phyloP scores from a whole-genome alignment of 306 rosid genomes.

The Quercus robur region DNA sequence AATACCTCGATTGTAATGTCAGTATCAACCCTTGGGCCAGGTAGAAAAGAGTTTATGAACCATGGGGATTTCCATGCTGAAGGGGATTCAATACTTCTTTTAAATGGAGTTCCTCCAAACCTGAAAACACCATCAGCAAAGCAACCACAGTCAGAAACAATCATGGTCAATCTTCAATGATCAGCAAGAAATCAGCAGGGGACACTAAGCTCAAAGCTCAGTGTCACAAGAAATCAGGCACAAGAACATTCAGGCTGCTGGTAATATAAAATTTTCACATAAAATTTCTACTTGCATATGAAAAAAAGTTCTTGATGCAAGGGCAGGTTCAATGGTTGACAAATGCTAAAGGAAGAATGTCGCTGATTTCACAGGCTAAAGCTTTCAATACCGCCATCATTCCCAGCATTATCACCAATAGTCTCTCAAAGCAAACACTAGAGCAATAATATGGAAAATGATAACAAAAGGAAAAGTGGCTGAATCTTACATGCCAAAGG shows the following conservation, averaged over 20 bases:
- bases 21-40: conserved; percentile 73
- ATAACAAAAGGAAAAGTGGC: not conserved
- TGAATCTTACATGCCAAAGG: conserved; percentile 61
- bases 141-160: conserved; percentile 16
- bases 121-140: conserved; percentile 43
- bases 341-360: not conserved
- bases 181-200: not conserved
- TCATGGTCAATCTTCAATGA: not conserved
- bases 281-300: not conserved
- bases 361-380: not conserved
- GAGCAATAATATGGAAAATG: not conserved
- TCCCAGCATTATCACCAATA: conserved; percentile 4
- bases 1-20: conserved; percentile 90
- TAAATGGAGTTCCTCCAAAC: conserved; percentile 77
- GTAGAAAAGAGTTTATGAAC: conserved; percentile 68
- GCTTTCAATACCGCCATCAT: not conserved
- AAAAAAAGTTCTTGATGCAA: not conserved
- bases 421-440: not conserved
- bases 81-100: conserved; percentile 92
- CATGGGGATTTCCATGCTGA: conserved; percentile 97
- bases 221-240: too few relatives aligned
- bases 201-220: not conserved
- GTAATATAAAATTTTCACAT: not conserved
- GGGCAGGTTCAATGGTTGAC: not conserved
- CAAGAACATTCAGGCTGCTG: not conserved